These are phyloP conservation scores for Hypoxylon fuscum DNA, from an alignment of 495 filamentous ascomycete species.

Conservation along the genomic window DNA sequence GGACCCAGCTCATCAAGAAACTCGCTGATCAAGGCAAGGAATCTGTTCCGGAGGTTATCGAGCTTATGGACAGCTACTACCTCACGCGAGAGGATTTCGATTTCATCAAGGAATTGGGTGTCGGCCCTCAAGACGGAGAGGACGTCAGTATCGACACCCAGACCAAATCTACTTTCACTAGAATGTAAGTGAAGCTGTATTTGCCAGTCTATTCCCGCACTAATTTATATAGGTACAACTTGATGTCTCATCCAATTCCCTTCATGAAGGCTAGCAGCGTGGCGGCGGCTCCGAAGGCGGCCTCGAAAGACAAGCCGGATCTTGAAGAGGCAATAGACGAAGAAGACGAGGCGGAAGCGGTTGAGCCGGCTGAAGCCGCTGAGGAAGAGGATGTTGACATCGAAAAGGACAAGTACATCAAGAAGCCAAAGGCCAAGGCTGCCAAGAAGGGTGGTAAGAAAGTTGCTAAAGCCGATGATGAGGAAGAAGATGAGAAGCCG, in stretches of 20 bases:
- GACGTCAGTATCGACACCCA: conserved; percentile 80
- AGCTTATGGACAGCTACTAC: conserved; percentile 96
- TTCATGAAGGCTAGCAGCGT: conserved; percentile 94
- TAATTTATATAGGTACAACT: conserved; percentile 74
- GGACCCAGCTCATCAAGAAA: conserved; percentile 77
- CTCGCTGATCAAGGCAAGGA: conserved; percentile 79
- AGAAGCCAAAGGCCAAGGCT: conserved; percentile 75
- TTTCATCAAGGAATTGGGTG: conserved; percentile 86
- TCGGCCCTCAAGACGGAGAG: conserved; percentile 82
- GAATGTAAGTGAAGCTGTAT: conserved; percentile 66
- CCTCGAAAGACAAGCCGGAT: conserved; percentile 82
- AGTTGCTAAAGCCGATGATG: conserved; percentile 59
- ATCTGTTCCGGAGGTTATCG: conserved; percentile 73
- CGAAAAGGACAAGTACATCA: conserved; percentile 96
- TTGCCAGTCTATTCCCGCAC: conserved; percentile 4
- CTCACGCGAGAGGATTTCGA: conserved; percentile 97
- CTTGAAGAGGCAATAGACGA: conserved; percentile 96
- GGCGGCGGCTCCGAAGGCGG: conserved; percentile 70
- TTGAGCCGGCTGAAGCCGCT: conserved; percentile 55
- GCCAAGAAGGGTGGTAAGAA: conserved; percentile 65
- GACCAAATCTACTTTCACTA: conserved; percentile 88
- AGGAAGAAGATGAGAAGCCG: conserved; percentile 59
- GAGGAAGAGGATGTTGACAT: conserved; percentile 79
- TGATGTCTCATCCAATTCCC: conserved; percentile 84
- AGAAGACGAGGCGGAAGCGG: conserved; percentile 78